Percentiles rank a stretch among this genome's conserved stretches.
These are phyloP conservation scores for Irpex sp. DNA, from an alignment of 1,284 basidiomycete genomes.

Conservation along the genomic window DNA sequence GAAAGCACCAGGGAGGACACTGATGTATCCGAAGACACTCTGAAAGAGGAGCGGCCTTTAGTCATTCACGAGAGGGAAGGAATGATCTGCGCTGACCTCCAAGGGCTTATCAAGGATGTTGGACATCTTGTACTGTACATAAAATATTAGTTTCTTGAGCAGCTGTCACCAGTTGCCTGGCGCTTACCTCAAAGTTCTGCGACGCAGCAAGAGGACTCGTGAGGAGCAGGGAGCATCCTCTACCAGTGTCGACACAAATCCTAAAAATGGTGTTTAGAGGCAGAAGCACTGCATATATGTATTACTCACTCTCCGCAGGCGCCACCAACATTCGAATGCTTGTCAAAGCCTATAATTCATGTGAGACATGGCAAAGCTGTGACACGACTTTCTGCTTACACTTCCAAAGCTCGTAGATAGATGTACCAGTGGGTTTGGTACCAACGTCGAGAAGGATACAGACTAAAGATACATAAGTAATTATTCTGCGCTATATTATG, in stretches of 20 bases:
- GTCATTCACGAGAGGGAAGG: not conserved
- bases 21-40: constrained; percentile 91
- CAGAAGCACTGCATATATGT: too few species aligned
- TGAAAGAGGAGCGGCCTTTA: constrained; percentile 20
- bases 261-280: constrained; percentile 28
- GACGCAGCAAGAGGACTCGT: constrained; percentile 87
- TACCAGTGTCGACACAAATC: constrained; percentile 83
- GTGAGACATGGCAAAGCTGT: not conserved
- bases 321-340: constrained; percentile 86
- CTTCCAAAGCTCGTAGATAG: constrained; percentile 96
- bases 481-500: not conserved
- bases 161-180: not conserved
- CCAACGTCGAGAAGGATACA: constrained; percentile 89
- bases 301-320: constrained; percentile 85
- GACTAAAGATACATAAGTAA: constrained; percentile 39
- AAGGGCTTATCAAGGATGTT: constrained; percentile 92
- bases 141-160: constrained; percentile 7
- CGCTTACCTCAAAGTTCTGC: constrained; percentile 79
- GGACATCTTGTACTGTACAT: constrained; percentile 79
- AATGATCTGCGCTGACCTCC: constrained; percentile 47
- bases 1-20: constrained; percentile 88
- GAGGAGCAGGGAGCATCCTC: constrained; percentile 75
- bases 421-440: constrained; percentile 90
- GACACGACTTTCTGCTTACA: constrained; percentile 37
- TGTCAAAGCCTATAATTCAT: constrained; percentile 71